Evolutionary conservation across 495 filamentous ascomycete genomes (phyloP), one percentile per base, ranked within the genome.

Genomic region (Tuber magnatum): DNA sequence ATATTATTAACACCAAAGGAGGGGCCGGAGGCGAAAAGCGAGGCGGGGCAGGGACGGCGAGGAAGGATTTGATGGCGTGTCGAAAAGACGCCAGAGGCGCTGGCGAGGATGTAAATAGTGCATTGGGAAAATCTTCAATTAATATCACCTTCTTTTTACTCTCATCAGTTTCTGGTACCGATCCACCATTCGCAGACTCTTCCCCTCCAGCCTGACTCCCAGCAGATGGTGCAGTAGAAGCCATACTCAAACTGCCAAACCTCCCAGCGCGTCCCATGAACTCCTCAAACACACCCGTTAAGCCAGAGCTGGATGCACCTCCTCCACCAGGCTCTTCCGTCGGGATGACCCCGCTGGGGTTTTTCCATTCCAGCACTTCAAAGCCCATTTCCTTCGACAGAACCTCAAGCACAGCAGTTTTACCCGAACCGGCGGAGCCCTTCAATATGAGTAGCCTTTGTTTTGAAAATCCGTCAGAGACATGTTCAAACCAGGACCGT

Each of bases 61-160:
- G 76, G 70, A 74, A 83, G n/a, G 76, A 81, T 65, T 78, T 84
- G 39, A 99, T 86, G 22, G 92, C 87, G 65, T 88, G 86, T 73
- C 93, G 88, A 83, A 99, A 98, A 0, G 92, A 86, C 71, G 88
- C 86, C 56, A 97, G 82, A 73, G 87, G 86, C 24, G 87, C 87
- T 18, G 91, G 92, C 0, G 88, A 90, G 65, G 89, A 87, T 38
- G 88, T 87, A 75, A 82, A 81, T 22, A 94, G 90, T 0, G 92
- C 91, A 78, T 92, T 93, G 1, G 96, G 96, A 82, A 97, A 97
- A 82, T 99, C 96, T 86, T 99, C 96, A 71, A 99, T 87, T 14
- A 98, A 83, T 68, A 97, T 91, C 44, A 97, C 82, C 71, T 88
- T 88, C 77, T 82, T 85, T 73, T 75, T 83, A 75, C 51, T 78